phyloP scores from a whole-genome alignment of 805 yeast species.

The Teunomyces kruisii region DNA sequence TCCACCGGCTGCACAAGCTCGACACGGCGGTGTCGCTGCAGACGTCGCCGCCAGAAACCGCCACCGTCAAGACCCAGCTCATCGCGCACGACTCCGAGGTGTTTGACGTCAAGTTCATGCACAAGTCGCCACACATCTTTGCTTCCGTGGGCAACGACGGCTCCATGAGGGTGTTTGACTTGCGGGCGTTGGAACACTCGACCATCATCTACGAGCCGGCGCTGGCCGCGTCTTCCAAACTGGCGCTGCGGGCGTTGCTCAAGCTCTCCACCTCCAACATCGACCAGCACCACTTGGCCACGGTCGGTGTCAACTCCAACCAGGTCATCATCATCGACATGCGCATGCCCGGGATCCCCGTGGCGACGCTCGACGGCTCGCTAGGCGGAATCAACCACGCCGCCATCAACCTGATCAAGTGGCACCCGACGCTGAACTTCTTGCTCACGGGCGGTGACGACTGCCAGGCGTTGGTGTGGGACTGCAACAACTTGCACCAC shows the following conservation, averaged over 20 bases:
- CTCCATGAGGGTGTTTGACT: constrained; percentile 86
- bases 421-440: constrained; percentile 78
- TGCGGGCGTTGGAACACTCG: constrained; percentile 85
- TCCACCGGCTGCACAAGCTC: constrained; percentile 31
- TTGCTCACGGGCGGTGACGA: constrained; percentile 69
- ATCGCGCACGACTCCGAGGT: constrained; percentile 97
- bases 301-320: constrained; percentile 70
- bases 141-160: constrained; percentile 97
- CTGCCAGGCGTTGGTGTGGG: constrained; percentile 74
- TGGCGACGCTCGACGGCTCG: constrained; percentile 61
- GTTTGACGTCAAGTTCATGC: constrained; percentile 83
- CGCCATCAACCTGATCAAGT: constrained; percentile 68
- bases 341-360: constrained; percentile 84
- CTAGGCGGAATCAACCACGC: constrained; percentile 51
- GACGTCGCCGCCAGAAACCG: constrained; percentile 39
- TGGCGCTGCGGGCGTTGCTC: constrained; percentile 51
- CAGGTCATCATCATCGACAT: constrained; percentile 73
- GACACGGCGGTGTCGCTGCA: constrained; percentile 6
- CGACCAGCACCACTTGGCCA: constrained; percentile 82
- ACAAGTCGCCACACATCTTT: constrained; percentile 72
- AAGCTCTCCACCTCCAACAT: constrained; percentile 74
- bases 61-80: constrained; percentile 81
- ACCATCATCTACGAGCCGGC: constrained; percentile 90
- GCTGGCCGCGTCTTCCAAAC: background rate
- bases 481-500: constrained; percentile 37